Base-by-base conservation (phyloP, 2,329 filamentous ascomycete species). In the Nigrospora osmanthi region DNA sequence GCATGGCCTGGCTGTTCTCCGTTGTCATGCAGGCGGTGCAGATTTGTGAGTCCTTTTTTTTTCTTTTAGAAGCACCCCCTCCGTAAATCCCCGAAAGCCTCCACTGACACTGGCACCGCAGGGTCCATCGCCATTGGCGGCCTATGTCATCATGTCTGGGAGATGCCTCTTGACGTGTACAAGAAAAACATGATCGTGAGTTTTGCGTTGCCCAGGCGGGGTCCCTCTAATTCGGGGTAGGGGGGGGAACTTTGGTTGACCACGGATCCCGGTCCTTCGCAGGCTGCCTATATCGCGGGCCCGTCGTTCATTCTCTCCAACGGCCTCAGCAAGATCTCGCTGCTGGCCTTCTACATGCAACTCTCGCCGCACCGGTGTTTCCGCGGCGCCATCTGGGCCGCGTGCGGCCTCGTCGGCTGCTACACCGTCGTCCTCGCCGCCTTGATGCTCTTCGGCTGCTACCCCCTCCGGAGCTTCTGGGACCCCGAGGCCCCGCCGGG, bases 251-350 rank as follows among this genome's bases (percentile, higher is more conserved):
- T 28, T 6, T 4, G 5, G 23, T 28, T 28, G 23, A 28, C 23
- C 23, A 28, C 23, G 23, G 23, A 7, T 6, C 23, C 23, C 7
- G 6, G 35, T 13, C 32, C 17, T 2, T n/a, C 19, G 16, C 32
- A 52, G 52, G 41, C 40, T 16, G 44, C 40, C 17, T 53, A 52
- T 35, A 17, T 50, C 14, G 17, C 44, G 16, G 37, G 33, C 7
- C 47, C 47, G 14, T 15, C 56, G 15, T 60, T 54, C 43, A 51
- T 52, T 14, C 47, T 54, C 19, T 50, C 49, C 37, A 52, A 55
- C 23, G 52, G 51, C 36, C 51, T 59, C 44, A 53, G 55, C 13
- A 60, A 60, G 37, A 15, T 60, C 7, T 55, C 57, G 1, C 55
- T 60, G 4, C 49, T 60, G 35, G 42, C 52, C 9, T 56, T 58